Conservation (phyloP, 768 basidiomycete genomes). For the Mycena haematopus region DNA sequence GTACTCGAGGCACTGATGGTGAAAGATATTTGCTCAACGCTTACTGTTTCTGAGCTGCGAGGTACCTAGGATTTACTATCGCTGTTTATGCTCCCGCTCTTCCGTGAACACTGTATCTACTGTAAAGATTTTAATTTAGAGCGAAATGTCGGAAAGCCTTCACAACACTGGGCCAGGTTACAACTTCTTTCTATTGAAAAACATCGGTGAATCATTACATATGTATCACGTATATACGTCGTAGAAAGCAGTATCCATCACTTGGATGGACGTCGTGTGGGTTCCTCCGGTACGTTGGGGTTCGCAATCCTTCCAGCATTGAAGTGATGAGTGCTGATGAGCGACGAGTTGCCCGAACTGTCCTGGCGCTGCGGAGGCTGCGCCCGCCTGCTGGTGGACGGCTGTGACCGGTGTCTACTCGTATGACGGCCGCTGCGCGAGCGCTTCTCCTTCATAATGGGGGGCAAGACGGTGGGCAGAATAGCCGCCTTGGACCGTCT, state of each 20-base stretch:
- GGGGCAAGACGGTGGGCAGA: constrained; percentile 27
- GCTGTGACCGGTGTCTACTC: constrained; percentile 13
- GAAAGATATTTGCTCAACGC: too few relatives aligned
- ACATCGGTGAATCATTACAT: constrained; percentile 4
- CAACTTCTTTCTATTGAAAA: constrained; percentile 9
- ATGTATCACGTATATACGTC: constrained; percentile 11
- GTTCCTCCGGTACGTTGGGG: constrained; percentile 11
- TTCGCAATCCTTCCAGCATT: constrained; percentile 29
- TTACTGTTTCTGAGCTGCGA: too few relatives aligned
- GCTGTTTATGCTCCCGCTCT: too few relatives aligned
- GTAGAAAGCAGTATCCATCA: constrained; percentile 23
- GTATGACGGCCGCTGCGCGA: constrained; percentile 7
- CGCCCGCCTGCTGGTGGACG: constrained; percentile 23
- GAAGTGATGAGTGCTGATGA: constrained; percentile 27
- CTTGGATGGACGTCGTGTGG: constrained; percentile 24
- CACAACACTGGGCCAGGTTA: constrained; percentile 30
- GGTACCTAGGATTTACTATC: too few relatives aligned
- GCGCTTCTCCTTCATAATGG: constrained; percentile 27
- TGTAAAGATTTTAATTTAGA: too few relatives aligned
- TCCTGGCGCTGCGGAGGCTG: constrained; percentile 20
- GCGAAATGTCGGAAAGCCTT: too few relatives aligned
- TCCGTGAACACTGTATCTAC: too few relatives aligned
- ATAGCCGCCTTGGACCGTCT: constrained; percentile 19
- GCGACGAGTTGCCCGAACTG: constrained; percentile 29
- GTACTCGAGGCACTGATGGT: too few relatives aligned